Evolutionary conservation across 305 asterid genomes (phyloP), one percentile per base, ranked within the genome.

Genomic region (Stenogyne calaminthoides): DNA sequence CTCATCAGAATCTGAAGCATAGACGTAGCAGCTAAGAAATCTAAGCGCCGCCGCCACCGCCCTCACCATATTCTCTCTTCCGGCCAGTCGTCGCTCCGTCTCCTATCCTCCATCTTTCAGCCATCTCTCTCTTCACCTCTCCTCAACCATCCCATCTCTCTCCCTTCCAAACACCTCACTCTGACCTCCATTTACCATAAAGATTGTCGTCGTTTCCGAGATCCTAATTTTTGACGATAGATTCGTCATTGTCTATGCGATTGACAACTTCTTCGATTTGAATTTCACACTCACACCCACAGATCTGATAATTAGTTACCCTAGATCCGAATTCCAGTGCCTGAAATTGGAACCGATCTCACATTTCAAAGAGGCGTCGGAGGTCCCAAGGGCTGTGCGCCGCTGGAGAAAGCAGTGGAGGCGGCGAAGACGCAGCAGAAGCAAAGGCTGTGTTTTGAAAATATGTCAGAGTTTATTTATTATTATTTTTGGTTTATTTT

Each of bases 181-280:
- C 65, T 92, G 16, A 84, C 93, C 51, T 67, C 85, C 70, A 42
- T 62, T 42, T 32, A 42, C 94, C 9, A 83, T 92, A 12, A 87
- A 92, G 34, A 80, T 81, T 10, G 89, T 92, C 16, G 44, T 42
- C 1, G 34, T 92, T 69, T 64, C 84, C 0, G 51, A 40, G 2
- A 47, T 81, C 6, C 98, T 93, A 0, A 77, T 92, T 51, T 89
- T 67, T 77, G 97, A 92, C 25, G 98, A 92, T 25, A 94, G 94
- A 0, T 79, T 76, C 5, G 86, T 90, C 15, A 27, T 88, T 0
- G 88, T 85, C 12, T 92, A 84, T 74, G 87, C 85, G 9, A 69
- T 87, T 7, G 92, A 85, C 46, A 74, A 67, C n/a, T 87, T 90
- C 79, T 86, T 88, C 69, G 73, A 71, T 60, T 67, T 71, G 47